Evolutionary conservation across 371 early-diverging fungal genomes (phyloP), one percentile per base, ranked within the genome.

Genomic region (Sporodiniella umbellata): DNA sequence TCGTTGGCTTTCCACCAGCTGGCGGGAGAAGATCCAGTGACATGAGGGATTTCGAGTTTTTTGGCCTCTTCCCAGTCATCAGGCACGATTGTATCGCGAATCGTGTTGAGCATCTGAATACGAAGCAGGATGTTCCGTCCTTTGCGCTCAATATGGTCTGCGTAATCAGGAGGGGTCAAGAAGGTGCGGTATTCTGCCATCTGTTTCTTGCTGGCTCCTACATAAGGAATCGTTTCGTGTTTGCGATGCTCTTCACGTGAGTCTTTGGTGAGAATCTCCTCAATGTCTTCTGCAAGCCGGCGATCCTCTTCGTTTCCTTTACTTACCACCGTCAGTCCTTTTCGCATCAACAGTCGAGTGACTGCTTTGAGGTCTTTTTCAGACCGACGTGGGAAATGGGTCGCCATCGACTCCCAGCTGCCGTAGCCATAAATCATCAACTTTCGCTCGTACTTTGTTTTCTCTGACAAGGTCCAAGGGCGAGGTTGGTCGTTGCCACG

Each of bases 1-100:
- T 90, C 86, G n/a, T 78, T 59, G 2, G 76, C 70, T 7, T 88
- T 87, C 94, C 94, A 94, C 92, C 93, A 91, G 1, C 74, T 58
- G 0, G 79, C 80, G 10, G 90, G 91, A 3, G 43, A 33, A 10
- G 56, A 67, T 35, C 78, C 79, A 24, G 73, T 72, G 1, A 86
- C 73, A 22, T 70, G 66, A 11, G 92, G 91, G 48, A 75, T 72
- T 1, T 51, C 43, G 6, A 75, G 40, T 8, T 45, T 48, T 45
- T 75, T 75, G 4, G 76, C 76, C 31, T 67, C 70, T 25, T 75
- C 64, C 76, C 76, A 75, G 14, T 66, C 62, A 12, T 67, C 69
- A 4, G 76, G 76, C 2, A 82, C 73, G 37, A 87, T 80, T 54
- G 81, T 73, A 25, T 84, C 78, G 1, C 88, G 80, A 48, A 91